Percentiles rank a stretch among this genome's conserved stretches.
Evolutionary conservation across 1,139 yeast species (phyloP).

Genomic region (Lodderomyces orthopsilosis): DNA sequence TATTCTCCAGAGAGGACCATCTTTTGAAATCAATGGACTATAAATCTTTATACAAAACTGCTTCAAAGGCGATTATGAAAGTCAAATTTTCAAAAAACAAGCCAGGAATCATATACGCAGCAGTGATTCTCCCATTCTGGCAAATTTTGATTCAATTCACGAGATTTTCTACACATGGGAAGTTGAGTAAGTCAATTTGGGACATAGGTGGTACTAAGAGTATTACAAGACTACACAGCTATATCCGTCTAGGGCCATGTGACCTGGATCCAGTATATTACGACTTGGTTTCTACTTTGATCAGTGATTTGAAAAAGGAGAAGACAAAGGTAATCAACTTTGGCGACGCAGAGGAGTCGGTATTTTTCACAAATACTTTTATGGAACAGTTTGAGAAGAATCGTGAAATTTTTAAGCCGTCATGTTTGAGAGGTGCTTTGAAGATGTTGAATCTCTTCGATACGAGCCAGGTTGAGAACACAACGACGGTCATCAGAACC

Average conservation of each 20-base stretch:
- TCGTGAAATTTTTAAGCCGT: conserved; percentile 10
- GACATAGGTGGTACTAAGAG: conserved; percentile 44
- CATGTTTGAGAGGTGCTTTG: conserved; percentile 10
- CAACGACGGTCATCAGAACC: not conserved
- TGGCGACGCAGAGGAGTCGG: conserved; percentile 8
- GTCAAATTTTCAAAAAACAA: conserved; percentile 38
- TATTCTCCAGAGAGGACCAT: conserved; percentile 14
- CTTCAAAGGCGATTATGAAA: conserved; percentile 51
- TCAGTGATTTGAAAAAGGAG: conserved; percentile 3
- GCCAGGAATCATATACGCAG: conserved; percentile 35
- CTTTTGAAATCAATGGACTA: conserved; percentile 1
- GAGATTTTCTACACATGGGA: conserved; percentile 26
- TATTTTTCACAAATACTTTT: conserved; percentile 5
- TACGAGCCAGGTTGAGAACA: not conserved
- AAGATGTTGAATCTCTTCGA: conserved; percentile 6
- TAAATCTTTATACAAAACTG: conserved; percentile 34
- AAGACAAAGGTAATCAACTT: conserved; percentile 10
- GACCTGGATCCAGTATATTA: conserved; percentile 53
- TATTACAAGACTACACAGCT: conserved; percentile 31
- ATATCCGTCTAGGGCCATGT: conserved; percentile 52
- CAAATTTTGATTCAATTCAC: conserved; percentile 45
- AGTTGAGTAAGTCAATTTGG: conserved; percentile 50
- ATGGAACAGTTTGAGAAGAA: conserved; percentile 8
- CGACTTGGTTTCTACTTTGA: conserved; percentile 6
- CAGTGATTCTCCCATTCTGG: conserved; percentile 48